Percentiles rank a stretch among this genome's conserved stretches.
These are phyloP conservation scores for Monilinia laxa DNA, from an alignment of 2,329 filamentous ascomycete genomes.

Conservation along the genomic window DNA sequence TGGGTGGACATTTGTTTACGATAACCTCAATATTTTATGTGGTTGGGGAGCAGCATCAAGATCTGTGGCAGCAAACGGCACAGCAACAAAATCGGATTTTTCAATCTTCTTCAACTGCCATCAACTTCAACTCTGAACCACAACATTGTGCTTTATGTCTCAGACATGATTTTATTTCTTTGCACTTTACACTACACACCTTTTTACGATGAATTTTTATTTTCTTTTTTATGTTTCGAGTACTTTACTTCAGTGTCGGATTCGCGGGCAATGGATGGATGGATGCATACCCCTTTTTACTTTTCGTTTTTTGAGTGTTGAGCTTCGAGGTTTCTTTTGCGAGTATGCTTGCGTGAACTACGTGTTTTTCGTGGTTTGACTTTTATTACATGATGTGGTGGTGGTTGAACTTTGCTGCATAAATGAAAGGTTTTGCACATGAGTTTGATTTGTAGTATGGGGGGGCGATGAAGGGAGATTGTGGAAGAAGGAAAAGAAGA, in stretches of 20 bases:
- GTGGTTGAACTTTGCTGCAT: not conserved
- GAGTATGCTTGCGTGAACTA: too few relatives aligned
- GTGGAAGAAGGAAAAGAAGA: not conserved
- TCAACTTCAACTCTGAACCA: not conserved
- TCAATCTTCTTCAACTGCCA: slow-evolving; percentile 1
- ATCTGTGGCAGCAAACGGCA: not conserved
- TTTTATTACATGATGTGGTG: not conserved
- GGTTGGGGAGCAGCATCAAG: not conserved
- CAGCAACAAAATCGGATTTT: not conserved
- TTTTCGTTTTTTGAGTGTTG: not conserved
- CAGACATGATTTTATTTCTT: slow-evolving; percentile 8
- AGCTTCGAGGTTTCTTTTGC: too few relatives aligned
- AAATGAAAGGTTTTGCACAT: slow-evolving; percentile 3
- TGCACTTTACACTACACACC: not conserved
- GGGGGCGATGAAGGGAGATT: not conserved
- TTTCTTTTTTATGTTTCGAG: slow-evolving; percentile 7
- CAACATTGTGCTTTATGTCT: not conserved
- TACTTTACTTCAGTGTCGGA: slow-evolving; percentile 5
- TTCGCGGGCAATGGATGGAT: not conserved
- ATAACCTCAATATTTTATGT: not conserved
- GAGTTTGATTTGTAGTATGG: not conserved
- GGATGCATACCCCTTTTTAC: slow-evolving; percentile 9
- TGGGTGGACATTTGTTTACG: not conserved
- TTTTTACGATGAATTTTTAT: not conserved
- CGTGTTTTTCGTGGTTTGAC: not conserved